Evolutionary conservation across 345 rosid species (phyloP), one percentile per base, ranked within the genome.

Genomic region (Xanthoceras sorbifolium): DNA sequence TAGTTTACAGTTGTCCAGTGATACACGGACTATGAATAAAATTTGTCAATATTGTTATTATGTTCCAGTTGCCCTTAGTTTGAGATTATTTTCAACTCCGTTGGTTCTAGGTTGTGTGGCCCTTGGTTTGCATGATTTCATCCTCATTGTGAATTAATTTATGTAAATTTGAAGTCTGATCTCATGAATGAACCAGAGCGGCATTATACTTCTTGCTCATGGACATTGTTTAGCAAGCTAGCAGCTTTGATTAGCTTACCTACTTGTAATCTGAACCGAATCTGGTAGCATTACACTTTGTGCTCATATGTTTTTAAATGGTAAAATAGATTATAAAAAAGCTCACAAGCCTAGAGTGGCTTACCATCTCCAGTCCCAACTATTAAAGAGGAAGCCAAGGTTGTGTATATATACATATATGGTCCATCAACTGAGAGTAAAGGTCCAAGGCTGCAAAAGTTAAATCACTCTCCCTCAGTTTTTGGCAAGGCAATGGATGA

Each of bases 321-420:
- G 66, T 62, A 62, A n/a, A 62, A 25, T 62, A 15, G 15, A 6
- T 29, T 29, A 64, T 67, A 69, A 61, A 54, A 63, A 57, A n/a
- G 61, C 38, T 36, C 83, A 79, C 86, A 72, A 67, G 78, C 64
- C 34, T 67, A 62, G 75, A 34, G 79, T 86, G 88, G 52, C 77
- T 54, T 77, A 83, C 85, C 88, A 77, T 81, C 72, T 72, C 74
- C 57, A 23, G 62, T 66, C 86, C 76, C 75, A 81, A 77, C 79
- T 54, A 28, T n/a, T 52, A 44, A 22, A 23, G 3, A 17, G 52
- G 62, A 57, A 57, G 62, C 28, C 55, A 22, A n/a, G 62, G 62
- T 7, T 57, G 62, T 57, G 62, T 57, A 23, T 57, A 57, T 57
- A 57, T 57, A 57, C 62, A n/a, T 57, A 6, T n/a, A 22, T 57